Evolutionary conservation across 23 red algal genomes (phyloP).

Genomic region (Agarophyton chilense): DNA sequence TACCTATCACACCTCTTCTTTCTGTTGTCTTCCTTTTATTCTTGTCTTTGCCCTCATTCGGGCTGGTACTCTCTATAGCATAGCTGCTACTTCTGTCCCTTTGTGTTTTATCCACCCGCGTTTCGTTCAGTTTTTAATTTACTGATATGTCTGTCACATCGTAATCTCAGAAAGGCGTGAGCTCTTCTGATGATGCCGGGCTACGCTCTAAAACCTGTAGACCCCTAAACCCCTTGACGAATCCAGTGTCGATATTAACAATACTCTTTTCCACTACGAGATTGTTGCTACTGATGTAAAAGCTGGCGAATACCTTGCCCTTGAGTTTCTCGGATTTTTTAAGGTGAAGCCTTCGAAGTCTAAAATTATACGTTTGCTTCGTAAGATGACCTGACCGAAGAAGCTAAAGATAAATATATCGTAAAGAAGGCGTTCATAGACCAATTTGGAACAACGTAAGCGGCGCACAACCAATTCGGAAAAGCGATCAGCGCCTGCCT

Average conservation of each 20-base stretch:
- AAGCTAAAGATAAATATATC: not conserved
- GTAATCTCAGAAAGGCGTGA: too few species aligned
- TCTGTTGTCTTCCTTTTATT: too few species aligned
- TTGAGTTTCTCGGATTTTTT: not conserved
- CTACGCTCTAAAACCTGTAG: too few species aligned
- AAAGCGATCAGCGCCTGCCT: not conserved
- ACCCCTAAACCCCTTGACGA: too few species aligned
- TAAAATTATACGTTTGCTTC: constrained; percentile 15
- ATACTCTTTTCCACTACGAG: not conserved
- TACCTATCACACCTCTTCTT: too few species aligned
- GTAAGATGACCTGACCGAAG: not conserved
- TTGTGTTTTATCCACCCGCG: too few species aligned
- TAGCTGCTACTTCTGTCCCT: too few species aligned
- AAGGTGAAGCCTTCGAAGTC: constrained; percentile 6
- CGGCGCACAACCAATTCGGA: not conserved
- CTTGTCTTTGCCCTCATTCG: too few species aligned
- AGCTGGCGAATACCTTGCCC: not conserved
- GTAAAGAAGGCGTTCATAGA: constrained; percentile 3
- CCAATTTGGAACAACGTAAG: not conserved
- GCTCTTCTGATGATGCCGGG: too few species aligned
- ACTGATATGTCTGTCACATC: too few species aligned
- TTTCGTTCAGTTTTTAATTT: too few species aligned
- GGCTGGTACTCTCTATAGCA: too few species aligned
- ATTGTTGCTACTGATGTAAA: not conserved
- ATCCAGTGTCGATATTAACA: not conserved